phyloP scores from a whole-genome alignment of 2,329 filamentous ascomycete genomes.

The Ophiostoma novo-ulmi region DNA sequence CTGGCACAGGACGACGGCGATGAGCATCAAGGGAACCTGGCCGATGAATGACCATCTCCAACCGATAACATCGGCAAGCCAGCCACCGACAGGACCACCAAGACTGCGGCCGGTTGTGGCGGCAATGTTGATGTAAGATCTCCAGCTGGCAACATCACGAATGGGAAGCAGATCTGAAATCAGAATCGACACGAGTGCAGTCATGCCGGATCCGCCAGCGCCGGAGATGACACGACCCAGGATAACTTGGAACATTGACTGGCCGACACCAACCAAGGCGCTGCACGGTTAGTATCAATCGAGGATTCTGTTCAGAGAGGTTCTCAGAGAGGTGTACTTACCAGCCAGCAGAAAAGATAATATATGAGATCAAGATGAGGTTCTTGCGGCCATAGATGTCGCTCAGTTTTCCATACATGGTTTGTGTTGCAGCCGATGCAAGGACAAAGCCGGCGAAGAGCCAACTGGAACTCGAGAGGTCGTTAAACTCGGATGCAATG shows the following conservation, averaged over 20 bases:
- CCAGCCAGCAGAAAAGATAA: slow-evolving; percentile 47
- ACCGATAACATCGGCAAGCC: slow-evolving; percentile 56
- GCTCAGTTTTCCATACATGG: slow-evolving; percentile 52
- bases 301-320: too few relatives aligned
- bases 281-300: slow-evolving; percentile 25
- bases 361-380: slow-evolving; percentile 46
- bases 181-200: slow-evolving; percentile 46
- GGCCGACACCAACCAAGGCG: slow-evolving; percentile 39
- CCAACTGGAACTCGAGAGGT: slow-evolving; percentile 54
- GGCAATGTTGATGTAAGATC: slow-evolving; percentile 49
- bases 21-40: slow-evolving; percentile 50
- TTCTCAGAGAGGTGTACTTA: slow-evolving; percentile 31
- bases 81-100: slow-evolving; percentile 55
- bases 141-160: slow-evolving; percentile 50
- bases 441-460: slow-evolving; percentile 50
- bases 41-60: slow-evolving; percentile 62
- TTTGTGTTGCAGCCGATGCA: slow-evolving; percentile 48
- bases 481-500: slow-evolving; percentile 57
- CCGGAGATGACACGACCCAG: slow-evolving; percentile 49
- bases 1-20: slow-evolving; percentile 42
- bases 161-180: slow-evolving; percentile 52
- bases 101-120: slow-evolving; percentile 48
- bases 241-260: slow-evolving; percentile 46
- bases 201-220: slow-evolving; percentile 48
- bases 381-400: slow-evolving; percentile 53